Base-by-base conservation (phyloP, 2,329 filamentous ascomycete genomes). In the Paecilomyces niveus region DNA sequence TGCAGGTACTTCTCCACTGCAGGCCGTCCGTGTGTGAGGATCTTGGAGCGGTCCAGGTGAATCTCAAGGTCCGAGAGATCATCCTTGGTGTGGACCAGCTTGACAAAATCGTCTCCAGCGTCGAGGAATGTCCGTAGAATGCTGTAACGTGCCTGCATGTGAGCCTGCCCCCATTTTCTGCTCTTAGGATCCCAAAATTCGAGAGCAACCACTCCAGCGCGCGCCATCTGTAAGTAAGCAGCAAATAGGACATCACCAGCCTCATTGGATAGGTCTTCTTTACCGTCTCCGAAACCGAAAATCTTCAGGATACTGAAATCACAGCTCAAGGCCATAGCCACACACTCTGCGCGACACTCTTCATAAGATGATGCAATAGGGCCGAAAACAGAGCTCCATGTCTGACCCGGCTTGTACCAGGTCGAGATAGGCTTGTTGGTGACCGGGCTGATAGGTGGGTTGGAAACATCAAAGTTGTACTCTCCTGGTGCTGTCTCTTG, bases 141-240 rank as follows among this genome's bases (percentile, higher is more conserved):
- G 55, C 88, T 90, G 77, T 92, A 97, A 10, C 92, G 89, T 22
- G 92, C 92, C 75, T 96, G 91, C 76, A 91, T 95, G 71, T 96
- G 92, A 63, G 89, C 84, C 74, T 96, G 92, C 8, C 92, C 92
- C 92, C 92, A 96, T 78, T 96, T 96, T 64, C 86, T 82, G 66
- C 83, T 87, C 78, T 92, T 92, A 5, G 92, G 92, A 68, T 97
- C 92, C 92, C 92, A 97, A 81, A 94, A 91, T 72, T 97, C 93
- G 22, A 97, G 82, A 1, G 92, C 89, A 5, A 87, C 85, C 52
- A 99, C 81, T 61, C 94, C 94, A n/a, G 92, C 91, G 39, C 92
- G 86, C 13, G 94, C 94, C 93, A 99, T 97, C 65, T 87, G 86
- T 9, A 99, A 83, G 73, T 97, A 99, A 2, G 89, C 87, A 0